phyloP scores from a whole-genome alignment of 2,329 filamentous ascomycete genomes.

The Colletotrichum phormii region DNA sequence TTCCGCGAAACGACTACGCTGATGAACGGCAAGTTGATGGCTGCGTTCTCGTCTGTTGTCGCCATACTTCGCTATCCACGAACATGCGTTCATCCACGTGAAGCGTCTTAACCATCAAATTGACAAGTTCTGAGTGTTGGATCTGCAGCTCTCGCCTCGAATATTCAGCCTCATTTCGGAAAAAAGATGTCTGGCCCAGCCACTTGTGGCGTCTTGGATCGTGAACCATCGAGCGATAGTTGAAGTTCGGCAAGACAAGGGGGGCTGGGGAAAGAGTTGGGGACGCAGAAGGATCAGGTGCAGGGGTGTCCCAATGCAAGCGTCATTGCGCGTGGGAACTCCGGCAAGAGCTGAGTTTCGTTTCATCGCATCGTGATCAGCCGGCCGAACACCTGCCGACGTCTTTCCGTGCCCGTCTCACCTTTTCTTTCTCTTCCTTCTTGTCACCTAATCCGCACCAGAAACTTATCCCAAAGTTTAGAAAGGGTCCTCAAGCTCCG shows the following conservation, averaged over 20 bases:
- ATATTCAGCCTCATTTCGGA: not conserved
- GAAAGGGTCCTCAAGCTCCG: not conserved
- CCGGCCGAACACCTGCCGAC: constrained; percentile 23
- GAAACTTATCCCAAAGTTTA: constrained; percentile 26
- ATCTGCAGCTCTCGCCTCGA: not conserved
- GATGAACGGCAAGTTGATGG: not conserved
- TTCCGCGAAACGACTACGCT: not conserved
- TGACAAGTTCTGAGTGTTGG: not conserved
- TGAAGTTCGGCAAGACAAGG: not conserved
- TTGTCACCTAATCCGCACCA: not conserved
- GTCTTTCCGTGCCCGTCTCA: not conserved
- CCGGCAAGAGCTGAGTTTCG: constrained; percentile 31
- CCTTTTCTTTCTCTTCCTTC: not conserved
- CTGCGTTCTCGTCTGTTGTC: not conserved
- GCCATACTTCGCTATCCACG: not conserved
- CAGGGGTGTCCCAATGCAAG: constrained; percentile 32
- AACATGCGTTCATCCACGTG: not conserved
- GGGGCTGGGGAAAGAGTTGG: constrained; percentile 5
- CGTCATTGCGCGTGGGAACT: constrained; percentile 32
- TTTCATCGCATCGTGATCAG: constrained; percentile 36
- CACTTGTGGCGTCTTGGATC: constrained; percentile 32
- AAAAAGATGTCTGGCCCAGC: constrained; percentile 1
- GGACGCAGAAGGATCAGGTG: not conserved
- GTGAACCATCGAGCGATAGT: not conserved
- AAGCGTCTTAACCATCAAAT: not conserved